Base-by-base conservation (phyloP, 345 rosid genomes). In the Durio zibethinus region DNA sequence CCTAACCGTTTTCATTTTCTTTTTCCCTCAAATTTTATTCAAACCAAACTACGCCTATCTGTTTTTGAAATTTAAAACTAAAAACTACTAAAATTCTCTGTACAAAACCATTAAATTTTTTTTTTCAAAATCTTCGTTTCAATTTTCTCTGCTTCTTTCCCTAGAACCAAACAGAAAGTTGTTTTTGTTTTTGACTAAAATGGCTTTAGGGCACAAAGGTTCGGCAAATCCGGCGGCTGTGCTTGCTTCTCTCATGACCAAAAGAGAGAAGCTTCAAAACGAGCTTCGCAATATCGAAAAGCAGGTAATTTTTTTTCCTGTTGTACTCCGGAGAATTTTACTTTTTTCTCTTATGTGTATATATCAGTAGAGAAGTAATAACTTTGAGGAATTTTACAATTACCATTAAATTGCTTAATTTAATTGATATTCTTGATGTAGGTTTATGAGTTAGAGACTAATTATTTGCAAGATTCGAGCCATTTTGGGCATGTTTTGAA, bases 201-300 rank as follows among this genome's bases (percentile, higher is more conserved):
- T 76, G 84, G 61, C 62, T 50, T 61, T 62, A 68, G 86, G 88
- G 79, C 91, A 83, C 73, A 79, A 42, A 78, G 73, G 72, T 72
- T 78, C 80, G 54, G 79, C 78, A 33, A 84, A 83, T 83, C 85
- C 87, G 0, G 81, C 87, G 4, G 83, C 84, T 70, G 72, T 80
- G 75, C 84, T 87, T 33, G 75, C 86, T 36, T 79, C 89, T 73
- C 88, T 91, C 63, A 56, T 88, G 69, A 77, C 73, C 83, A 89
- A 87, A 83, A 87, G 93, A 79, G 85, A 82, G 40, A 88, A 86
- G 89, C 90, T 89, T 50, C 90, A 88, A 56, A 92, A 91, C 0
- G 93, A 91, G 83, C 95, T 91, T 29, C 87, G 90, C 42, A 85
- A 18, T 83, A 88, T 91, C 67, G 93, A 91, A 83, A 89, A 81